Evolutionary conservation across 1,284 basidiomycete species (phyloP), one percentile per base, ranked within the genome.

Genomic region (Ceratobasidium sp.): DNA sequence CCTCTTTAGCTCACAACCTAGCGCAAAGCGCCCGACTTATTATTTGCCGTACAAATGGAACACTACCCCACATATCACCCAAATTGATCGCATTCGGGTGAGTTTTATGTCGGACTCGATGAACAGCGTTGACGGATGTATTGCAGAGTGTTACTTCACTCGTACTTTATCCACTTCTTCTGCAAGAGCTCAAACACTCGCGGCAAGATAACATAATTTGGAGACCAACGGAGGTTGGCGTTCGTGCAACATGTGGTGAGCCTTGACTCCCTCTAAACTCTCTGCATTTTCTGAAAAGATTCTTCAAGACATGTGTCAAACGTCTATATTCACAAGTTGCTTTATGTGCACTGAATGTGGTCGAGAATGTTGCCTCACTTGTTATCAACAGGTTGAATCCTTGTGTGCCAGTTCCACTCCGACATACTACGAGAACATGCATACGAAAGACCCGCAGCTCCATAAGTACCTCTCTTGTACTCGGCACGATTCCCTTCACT

Each of bases 301-400:
- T 60, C 15, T 82, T 58, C 18, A 82, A 96, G 96, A 98, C 85
- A 95, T 94, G 2, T 98, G 97, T 85, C 93, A 94, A 86, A 96
- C 95, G 3, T 96, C 95, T 18, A 91, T 98, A 78, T 97, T 98
- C 84, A 93, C 93, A 5, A 92, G 92, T 78, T 94, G 91, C 78
- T 97, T 93, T 91, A 93, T 97, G 89, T 98, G 97, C 84, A 88
- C 91, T 10, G 84, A 90, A 20, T 98, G 97, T 84, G 97, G 96
- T 0, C 91, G 95, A 20, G 97, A 98, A 85, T 92, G 94, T n/a
- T 98, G 97, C 83, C 88, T 91, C 0, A 92, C 94, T 76, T 98
- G 97, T 84, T 95, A 91, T 83, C 87, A 89, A 39, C 91, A 91
- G 80, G 90, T 98, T 78, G 86, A 86, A 79, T 90, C 39, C n/a